A percentile compares a stretch with the other conserved stretches of the same genome.
Evolutionary conservation across 2,329 filamentous ascomycete species (phyloP).

Genomic region (Pleoardoris graminearum): DNA sequence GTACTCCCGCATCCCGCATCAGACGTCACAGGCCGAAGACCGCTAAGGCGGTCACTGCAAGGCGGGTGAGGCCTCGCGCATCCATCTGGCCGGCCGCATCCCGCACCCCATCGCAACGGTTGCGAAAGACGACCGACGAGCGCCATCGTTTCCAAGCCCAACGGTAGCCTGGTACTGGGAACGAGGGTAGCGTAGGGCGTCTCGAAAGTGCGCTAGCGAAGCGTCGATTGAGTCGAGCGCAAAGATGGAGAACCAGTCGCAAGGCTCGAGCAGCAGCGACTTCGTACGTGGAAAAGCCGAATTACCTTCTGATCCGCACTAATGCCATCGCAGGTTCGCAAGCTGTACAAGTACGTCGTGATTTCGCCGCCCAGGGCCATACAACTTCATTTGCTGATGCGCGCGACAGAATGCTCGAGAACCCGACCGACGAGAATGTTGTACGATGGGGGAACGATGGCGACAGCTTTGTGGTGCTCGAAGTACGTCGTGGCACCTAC

Average conservation of each 20-base stretch:
- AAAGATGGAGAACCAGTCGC: constrained; percentile 41
- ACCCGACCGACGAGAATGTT: constrained; percentile 86
- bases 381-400: constrained; percentile 31
- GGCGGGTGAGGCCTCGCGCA: constrained; percentile 18
- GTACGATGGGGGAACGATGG: constrained; percentile 95
- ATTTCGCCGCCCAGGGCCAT: not conserved
- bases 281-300: constrained; percentile 83
- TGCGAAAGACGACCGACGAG: not conserved
- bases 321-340: constrained; percentile 88
- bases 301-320: no score
- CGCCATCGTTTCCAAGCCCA: constrained; percentile 8
- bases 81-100: not conserved
- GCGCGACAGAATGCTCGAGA: constrained; percentile 83
- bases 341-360: constrained; percentile 82
- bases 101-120: not conserved
- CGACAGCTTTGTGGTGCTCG: constrained; percentile 94
- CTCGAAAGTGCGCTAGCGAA: constrained; percentile 3
- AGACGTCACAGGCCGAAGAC: constrained; percentile 17
- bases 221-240: not conserved
- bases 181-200: constrained; percentile 2
- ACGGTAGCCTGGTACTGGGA: constrained; percentile 2
- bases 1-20: constrained; percentile 8
- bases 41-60: constrained; percentile 12
- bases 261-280: constrained; percentile 70
- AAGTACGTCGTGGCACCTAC: constrained; percentile 61